Percentiles rank a stretch among this genome's conserved stretches.
Conservation (phyloP, 2,329 filamentous ascomycete species). For the Ophiosphaerella narmari region DNA sequence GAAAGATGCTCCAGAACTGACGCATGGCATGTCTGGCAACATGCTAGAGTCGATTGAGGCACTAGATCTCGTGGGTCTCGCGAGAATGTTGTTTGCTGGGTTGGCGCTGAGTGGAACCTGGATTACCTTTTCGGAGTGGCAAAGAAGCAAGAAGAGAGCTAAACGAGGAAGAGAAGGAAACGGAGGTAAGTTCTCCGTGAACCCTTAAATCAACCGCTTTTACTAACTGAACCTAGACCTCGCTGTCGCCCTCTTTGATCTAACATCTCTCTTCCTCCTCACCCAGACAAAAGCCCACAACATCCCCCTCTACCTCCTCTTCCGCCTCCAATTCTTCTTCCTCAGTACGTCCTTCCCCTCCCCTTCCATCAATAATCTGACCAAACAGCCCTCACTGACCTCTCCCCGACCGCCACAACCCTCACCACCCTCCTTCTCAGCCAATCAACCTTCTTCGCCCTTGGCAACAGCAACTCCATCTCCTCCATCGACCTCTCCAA, state of each 20-base stretch:
- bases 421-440: constrained; percentile 77
- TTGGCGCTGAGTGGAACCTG: constrained; percentile 37
- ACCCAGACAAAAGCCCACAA: constrained; percentile 88
- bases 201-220: no score
- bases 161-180: constrained; percentile 19
- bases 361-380: not conserved
- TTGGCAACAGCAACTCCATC: constrained; percentile 91
- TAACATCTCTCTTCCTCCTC: constrained; percentile 77
- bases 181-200: constrained; percentile 26
- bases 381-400: constrained; percentile 46
- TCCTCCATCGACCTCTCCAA: constrained; percentile 93
- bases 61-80: constrained; percentile 34
- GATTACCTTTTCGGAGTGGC: constrained; percentile 35
- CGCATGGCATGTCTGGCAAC: constrained; percentile 45
- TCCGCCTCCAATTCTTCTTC: constrained; percentile 65
- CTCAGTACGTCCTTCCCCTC: constrained; percentile 51
- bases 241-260: constrained; percentile 59
- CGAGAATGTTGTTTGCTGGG: constrained; percentile 45
- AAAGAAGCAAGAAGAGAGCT: constrained; percentile 22
- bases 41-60: constrained; percentile 55
- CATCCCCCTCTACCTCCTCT: constrained; percentile 80
- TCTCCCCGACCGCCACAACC: constrained; percentile 62
- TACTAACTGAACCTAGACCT: constrained; percentile 43
- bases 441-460: constrained; percentile 83
- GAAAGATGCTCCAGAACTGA: constrained; percentile 84